Evolutionary conservation across 371 early-diverging fungal species (phyloP).

Genomic region (Mortierella sp.): DNA sequence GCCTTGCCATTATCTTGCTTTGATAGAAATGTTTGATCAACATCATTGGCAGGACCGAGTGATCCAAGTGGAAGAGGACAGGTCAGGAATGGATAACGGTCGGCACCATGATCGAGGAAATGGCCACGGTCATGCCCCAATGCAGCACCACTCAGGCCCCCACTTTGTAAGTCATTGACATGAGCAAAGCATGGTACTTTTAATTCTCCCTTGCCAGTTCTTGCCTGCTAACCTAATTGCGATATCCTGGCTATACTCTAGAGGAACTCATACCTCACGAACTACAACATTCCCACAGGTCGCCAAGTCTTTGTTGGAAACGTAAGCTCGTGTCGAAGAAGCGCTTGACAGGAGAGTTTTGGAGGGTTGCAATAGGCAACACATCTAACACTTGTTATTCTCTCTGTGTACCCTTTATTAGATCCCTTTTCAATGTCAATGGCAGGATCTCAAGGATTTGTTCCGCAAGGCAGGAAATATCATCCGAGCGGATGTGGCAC

Average conservation of each 20-base stretch:
- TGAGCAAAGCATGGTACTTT: neutral
- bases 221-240: neutral
- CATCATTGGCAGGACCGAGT: constrained; percentile 80
- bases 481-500: constrained; percentile 75
- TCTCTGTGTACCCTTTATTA: constrained; percentile 17
- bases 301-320: constrained; percentile 79
- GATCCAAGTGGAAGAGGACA: constrained; percentile 81
- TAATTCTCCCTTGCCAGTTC: neutral
- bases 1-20: neutral
- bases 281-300: constrained; percentile 50
- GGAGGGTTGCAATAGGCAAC: neutral
- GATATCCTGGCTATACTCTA: neutral
- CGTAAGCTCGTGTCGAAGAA: constrained; percentile 43
- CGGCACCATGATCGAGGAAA: constrained; percentile 18
- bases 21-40: constrained; percentile 73
- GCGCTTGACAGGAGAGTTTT: neutral
- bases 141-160: constrained; percentile 24
- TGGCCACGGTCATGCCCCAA: constrained; percentile 9
- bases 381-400: neutral
- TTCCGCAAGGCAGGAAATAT: constrained; percentile 79
- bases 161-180: constrained; percentile 25
- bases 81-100: constrained; percentile 29
- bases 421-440: constrained; percentile 76
- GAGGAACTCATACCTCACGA: constrained; percentile 33
- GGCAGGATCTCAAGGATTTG: constrained; percentile 86